These are phyloP conservation scores for Fraxinus floribunda DNA, from an alignment of 305 asterid genomes.

Conservation along the genomic window DNA sequence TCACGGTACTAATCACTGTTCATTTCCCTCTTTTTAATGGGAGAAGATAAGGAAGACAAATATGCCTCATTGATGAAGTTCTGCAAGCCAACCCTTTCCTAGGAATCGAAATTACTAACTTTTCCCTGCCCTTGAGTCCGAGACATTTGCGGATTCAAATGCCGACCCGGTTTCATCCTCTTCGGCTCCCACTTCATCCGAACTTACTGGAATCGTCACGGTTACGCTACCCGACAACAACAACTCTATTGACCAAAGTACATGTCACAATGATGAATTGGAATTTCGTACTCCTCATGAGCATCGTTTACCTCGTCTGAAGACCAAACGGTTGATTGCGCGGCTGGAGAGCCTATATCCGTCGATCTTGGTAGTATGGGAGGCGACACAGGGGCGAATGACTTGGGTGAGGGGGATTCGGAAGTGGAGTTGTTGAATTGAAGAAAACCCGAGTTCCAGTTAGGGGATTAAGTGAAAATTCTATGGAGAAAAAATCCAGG, in stretches of 20 bases:
- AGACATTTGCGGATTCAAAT: conserved; percentile 20
- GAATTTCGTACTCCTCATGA: conserved; percentile 51
- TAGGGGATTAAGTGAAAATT: too few species aligned
- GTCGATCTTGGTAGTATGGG: not conserved
- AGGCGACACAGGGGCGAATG: not conserved
- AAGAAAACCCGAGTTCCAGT: too few species aligned
- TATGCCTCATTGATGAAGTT: conserved; percentile 18
- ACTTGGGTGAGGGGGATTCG: too few species aligned
- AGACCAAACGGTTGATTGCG: conserved; percentile 23
- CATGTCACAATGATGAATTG: conserved; percentile 21
- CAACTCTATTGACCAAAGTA: conserved; percentile 5
- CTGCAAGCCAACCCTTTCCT: conserved; percentile 34
- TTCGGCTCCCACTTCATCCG: conserved; percentile 22
- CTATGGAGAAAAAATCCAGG: too few species aligned
- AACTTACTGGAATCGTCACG: conserved; percentile 27
- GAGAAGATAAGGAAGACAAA: conserved; percentile 31
- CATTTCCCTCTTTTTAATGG: conserved; percentile 10
- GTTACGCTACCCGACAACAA: conserved; percentile 34
- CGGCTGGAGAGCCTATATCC: not conserved
- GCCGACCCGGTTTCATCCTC: conserved; percentile 27
- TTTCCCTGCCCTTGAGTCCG: conserved; percentile 35
- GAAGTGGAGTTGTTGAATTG: too few species aligned
- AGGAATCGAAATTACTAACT: conserved; percentile 30
- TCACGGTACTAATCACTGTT: too few species aligned
- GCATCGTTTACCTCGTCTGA: conserved; percentile 42